phyloP scores from a whole-genome alignment of 768 basidiomycete genomes.

The Calocybe cyanea region DNA sequence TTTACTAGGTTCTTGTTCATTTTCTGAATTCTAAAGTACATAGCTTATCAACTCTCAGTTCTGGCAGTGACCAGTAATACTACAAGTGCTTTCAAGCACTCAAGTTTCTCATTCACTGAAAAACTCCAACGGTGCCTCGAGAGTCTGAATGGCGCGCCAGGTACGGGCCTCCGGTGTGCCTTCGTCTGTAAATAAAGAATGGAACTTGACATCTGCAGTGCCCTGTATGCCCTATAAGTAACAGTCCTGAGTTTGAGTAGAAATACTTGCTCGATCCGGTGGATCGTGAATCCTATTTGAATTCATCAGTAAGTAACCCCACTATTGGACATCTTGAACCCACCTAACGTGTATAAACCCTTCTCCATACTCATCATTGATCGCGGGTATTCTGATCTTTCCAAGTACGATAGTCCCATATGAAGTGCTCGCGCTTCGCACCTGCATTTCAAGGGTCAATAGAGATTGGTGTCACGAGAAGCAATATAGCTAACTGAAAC shows the following conservation, averaged over 20 bases:
- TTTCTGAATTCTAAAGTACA: background rate
- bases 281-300: slow-evolving; percentile 66
- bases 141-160: slow-evolving; percentile 64
- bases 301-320: background rate
- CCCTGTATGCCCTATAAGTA: slow-evolving; percentile 39
- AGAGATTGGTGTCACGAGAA: background rate
- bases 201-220: slow-evolving; percentile 61
- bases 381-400: slow-evolving; percentile 68
- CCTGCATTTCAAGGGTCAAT: slow-evolving; percentile 17
- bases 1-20: background rate
- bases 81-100: too few relatives aligned
- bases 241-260: background rate
- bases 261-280: slow-evolving; percentile 55
- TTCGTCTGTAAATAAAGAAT: slow-evolving; percentile 69
- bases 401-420: slow-evolving; percentile 73
- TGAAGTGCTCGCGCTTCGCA: slow-evolving; percentile 53
- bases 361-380: slow-evolving; percentile 57
- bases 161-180: slow-evolving; percentile 40
- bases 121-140: slow-evolving; percentile 57
- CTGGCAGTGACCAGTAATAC: too few relatives aligned
- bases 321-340: slow-evolving; percentile 5
- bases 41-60: too few relatives aligned
- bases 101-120: slow-evolving; percentile 52
- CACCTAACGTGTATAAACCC: slow-evolving; percentile 74
- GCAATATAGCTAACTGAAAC: slow-evolving; percentile 31